Evolutionary conservation across 306 rosid species (phyloP).

Genomic region (Delonix regia): DNA sequence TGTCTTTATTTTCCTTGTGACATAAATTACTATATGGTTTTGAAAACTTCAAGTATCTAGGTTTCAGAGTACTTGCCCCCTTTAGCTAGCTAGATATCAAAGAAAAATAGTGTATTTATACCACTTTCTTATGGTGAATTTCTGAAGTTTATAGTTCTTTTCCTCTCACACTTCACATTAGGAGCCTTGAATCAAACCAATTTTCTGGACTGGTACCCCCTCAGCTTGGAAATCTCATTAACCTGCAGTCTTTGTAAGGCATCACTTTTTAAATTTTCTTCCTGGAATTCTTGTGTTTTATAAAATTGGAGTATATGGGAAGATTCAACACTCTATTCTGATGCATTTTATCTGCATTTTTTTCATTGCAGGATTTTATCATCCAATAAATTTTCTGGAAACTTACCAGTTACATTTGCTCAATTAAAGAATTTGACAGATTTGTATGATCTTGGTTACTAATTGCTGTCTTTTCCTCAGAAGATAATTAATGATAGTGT

Average conservation of each 20-base stretch:
- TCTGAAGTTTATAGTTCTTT: background rate
- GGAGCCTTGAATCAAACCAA: constrained; percentile 80
- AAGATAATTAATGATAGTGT: background rate
- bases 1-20: constrained; percentile 12
- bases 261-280: constrained; percentile 22
- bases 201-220: constrained; percentile 72
- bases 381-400: constrained; percentile 77
- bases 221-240: constrained; percentile 66
- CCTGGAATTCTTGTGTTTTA: constrained; percentile 20
- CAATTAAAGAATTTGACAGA: constrained; percentile 60
- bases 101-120: constrained; percentile 12
- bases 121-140: constrained; percentile 20
- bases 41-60: background rate
- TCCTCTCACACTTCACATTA: constrained; percentile 36
- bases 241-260: constrained; percentile 67
- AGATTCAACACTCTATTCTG: constrained; percentile 14
- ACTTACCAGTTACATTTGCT: constrained; percentile 59
- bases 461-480: background rate
- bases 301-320: constrained; percentile 11
- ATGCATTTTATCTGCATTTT: constrained; percentile 26
- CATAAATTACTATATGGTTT: constrained; percentile 21
- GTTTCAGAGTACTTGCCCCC: constrained; percentile 1
- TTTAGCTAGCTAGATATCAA: constrained; percentile 5
- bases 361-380: constrained; percentile 62
- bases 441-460: constrained; percentile 52